Percentiles rank a stretch among this genome's conserved stretches.
Evolutionary conservation across 805 yeast genomes (phyloP).

Genomic region (Metschnikowia koreensis): DNA sequence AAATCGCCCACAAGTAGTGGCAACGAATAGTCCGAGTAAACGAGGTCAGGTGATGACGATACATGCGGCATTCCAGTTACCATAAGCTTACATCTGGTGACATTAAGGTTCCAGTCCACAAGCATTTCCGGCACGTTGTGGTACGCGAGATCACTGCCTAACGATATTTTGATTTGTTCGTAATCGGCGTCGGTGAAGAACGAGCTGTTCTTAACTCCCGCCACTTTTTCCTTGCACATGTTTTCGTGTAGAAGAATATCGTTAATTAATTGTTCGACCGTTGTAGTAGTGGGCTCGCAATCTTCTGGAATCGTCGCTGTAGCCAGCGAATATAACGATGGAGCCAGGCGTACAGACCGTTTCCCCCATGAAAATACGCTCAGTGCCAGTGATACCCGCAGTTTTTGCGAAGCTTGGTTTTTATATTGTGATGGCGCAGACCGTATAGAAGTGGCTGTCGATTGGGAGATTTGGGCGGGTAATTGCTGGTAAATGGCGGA

Average conservation of each 20-base stretch:
- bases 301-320: slow-evolving; percentile 48
- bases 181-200: slow-evolving; percentile 21
- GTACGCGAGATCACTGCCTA: slow-evolving; percentile 40
- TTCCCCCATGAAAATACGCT: slow-evolving; percentile 36
- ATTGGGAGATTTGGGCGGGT: slow-evolving; percentile 22
- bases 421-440: slow-evolving; percentile 40
- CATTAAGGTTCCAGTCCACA: slow-evolving; percentile 53
- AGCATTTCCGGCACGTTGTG: slow-evolving; percentile 40
- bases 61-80: slow-evolving; percentile 39
- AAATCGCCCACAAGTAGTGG: slow-evolving; percentile 45
- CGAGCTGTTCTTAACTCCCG: slow-evolving; percentile 9
- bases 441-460: slow-evolving; percentile 34
- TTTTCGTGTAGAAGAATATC: slow-evolving; percentile 40
- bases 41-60: slow-evolving; percentile 36
- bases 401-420: slow-evolving; percentile 20
- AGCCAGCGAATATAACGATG: slow-evolving; percentile 39
- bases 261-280: slow-evolving; percentile 44
- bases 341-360: slow-evolving; percentile 42
- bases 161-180: slow-evolving; percentile 35
- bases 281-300: slow-evolving; percentile 39
- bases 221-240: slow-evolving; percentile 20
- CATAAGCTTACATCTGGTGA: slow-evolving; percentile 47
- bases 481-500: slow-evolving; percentile 44
- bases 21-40: slow-evolving; percentile 30
- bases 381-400: slow-evolving; percentile 36